These are phyloP conservation scores for Pyricularia pennisetigena DNA, from an alignment of 2,329 filamentous ascomycete species.

Conservation along the genomic window DNA sequence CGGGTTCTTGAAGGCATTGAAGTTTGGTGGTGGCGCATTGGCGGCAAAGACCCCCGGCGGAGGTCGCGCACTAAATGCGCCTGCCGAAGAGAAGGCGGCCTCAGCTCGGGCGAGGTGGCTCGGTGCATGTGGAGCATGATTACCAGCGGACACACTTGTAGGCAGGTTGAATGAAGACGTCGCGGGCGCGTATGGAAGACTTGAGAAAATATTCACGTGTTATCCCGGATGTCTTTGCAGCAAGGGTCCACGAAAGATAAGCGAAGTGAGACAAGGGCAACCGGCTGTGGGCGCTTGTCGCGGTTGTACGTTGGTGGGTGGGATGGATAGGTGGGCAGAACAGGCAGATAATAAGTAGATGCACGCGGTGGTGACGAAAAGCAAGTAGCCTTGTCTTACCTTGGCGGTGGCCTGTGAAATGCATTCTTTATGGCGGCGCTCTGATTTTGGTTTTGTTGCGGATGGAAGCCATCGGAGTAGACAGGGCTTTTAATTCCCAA, in stretches of 20 bases:
- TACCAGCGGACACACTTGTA: slow-evolving; percentile 16
- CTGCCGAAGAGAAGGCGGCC: slow-evolving; percentile 25
- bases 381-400: slow-evolving; percentile 17
- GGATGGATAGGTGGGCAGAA: not conserved
- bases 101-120: slow-evolving; percentile 15
- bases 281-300: not conserved
- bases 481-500: slow-evolving; percentile 17
- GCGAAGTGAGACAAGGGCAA: not conserved
- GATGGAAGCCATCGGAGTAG: slow-evolving; percentile 22
- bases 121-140: slow-evolving; percentile 5
- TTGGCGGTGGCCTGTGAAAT: slow-evolving; percentile 16
- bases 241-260: not conserved
- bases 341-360: not conserved
- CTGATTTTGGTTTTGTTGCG: slow-evolving; percentile 4
- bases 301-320: not conserved
- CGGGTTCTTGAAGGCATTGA: slow-evolving; percentile 3
- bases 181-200: slow-evolving; percentile 16
- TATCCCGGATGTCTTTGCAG: not conserved
- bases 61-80: slow-evolving; percentile 24
- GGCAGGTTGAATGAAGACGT: slow-evolving; percentile 23
- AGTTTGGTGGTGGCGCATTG: slow-evolving; percentile 13
- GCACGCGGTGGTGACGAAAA: not conserved
- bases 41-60: slow-evolving; percentile 11
- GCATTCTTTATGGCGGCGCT: slow-evolving; percentile 19
- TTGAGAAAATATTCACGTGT: not conserved